phyloP scores from a whole-genome alignment of 1,284 basidiomycete genomes.

The Moniliella sp. region DNA sequence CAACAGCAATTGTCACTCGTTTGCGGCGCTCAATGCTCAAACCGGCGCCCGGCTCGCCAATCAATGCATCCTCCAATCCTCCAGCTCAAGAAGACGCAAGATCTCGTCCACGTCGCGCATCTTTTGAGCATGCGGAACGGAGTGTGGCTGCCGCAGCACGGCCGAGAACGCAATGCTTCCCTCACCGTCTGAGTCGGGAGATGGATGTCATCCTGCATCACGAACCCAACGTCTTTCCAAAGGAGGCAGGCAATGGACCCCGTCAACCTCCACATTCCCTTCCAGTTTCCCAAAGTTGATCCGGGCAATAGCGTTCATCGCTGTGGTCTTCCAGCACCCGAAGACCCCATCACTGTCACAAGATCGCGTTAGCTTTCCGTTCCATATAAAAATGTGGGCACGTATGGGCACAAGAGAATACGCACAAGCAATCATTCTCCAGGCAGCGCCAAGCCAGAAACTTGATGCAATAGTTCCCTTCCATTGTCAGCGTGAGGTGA shows the following conservation, averaged over 20 bases:
- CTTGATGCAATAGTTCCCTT: slow-evolving; percentile 7
- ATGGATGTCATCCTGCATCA: slow-evolving; percentile 14
- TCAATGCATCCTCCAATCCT: slow-evolving; percentile 14
- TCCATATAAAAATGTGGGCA: no score
- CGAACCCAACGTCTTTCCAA: slow-evolving; percentile 5
- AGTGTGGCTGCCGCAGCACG: slow-evolving; percentile 15
- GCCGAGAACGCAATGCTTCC: slow-evolving; percentile 20
- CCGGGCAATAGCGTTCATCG: slow-evolving; percentile 6
- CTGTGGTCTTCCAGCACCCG: slow-evolving; percentile 8
- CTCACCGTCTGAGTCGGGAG: slow-evolving; percentile 15
- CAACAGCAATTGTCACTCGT: slow-evolving; percentile 22
- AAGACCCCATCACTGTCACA: slow-evolving; percentile 5
- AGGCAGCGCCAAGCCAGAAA: slow-evolving; percentile 6
- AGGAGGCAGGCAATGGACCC: slow-evolving; percentile 5
- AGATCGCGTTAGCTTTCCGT: no score
- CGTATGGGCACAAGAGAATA: slow-evolving; percentile 5
- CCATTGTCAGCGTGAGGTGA: slow-evolving; percentile 5
- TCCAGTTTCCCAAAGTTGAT: slow-evolving; percentile 3
- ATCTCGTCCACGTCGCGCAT: slow-evolving; percentile 10
- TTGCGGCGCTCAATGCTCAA: slow-evolving; percentile 19
- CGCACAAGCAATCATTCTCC: slow-evolving; percentile 6
- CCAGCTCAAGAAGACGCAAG: slow-evolving; percentile 17
- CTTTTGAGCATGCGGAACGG: slow-evolving; percentile 12
- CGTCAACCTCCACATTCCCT: slow-evolving; percentile 7
- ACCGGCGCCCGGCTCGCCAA: slow-evolving; percentile 16